These are phyloP conservation scores for Zizania latifolia DNA, from an alignment of 176 grass and related monocot species.

Conservation along the genomic window DNA sequence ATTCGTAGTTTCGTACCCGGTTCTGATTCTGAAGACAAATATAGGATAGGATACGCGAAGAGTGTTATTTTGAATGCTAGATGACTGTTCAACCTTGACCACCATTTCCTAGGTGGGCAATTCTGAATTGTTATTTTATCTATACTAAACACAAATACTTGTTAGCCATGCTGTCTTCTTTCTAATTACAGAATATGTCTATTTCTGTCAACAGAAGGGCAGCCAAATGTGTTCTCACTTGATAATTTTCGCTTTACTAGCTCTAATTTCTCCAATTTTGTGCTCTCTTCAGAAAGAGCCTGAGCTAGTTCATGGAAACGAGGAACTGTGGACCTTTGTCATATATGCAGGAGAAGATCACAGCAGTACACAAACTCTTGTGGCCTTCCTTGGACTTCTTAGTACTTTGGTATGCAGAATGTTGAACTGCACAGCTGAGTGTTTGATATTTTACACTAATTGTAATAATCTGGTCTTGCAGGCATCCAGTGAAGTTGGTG, in stretches of 20 bases:
- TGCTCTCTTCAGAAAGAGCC: constrained; percentile 80
- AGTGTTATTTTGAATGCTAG: not conserved
- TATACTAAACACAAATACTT: not conserved
- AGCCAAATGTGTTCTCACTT: not conserved
- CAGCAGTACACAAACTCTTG: constrained; percentile 78
- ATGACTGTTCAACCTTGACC: not conserved
- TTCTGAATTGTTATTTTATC: not conserved
- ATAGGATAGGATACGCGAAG: too few species aligned
- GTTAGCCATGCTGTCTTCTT: not conserved
- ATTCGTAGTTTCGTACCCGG: too few species aligned
- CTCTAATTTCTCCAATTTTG: constrained; percentile 24
- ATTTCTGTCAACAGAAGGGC: not conserved
- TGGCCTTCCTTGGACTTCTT: constrained; percentile 88
- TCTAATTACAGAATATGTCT: not conserved
- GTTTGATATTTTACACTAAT: constrained; percentile 19
- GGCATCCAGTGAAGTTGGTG: constrained; percentile 84
- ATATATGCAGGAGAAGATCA: constrained; percentile 90
- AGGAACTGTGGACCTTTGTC: constrained; percentile 85
- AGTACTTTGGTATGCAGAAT: constrained; percentile 68
- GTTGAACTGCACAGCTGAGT: constrained; percentile 12
- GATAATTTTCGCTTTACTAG: constrained; percentile 13
- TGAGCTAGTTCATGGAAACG: constrained; percentile 84
- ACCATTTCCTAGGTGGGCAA: not conserved
- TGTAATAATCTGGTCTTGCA: constrained; percentile 34
- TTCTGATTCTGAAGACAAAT: too few species aligned